Evolutionary conservation across 768 basidiomycete genomes (phyloP), one percentile per base, ranked within the genome.

Genomic region (Phlebiopsis flavidoalba): DNA sequence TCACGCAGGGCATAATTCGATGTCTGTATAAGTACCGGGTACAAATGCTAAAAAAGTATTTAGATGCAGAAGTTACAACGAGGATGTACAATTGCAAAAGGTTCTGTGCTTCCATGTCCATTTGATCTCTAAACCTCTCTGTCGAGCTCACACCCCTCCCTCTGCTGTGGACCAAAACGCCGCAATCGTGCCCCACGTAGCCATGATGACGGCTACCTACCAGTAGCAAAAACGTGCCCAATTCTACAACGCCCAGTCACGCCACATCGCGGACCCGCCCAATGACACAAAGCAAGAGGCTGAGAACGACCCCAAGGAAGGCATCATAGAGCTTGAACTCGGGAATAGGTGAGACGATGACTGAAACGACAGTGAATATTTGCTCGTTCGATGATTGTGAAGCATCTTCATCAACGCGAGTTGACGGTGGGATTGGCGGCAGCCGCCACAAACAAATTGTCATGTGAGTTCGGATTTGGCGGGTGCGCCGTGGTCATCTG

Each of bases 221-320:
- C 37, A 95, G 71, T 21, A 92, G 66, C 31, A 74, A 63, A n/a
- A 3, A 72, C 80, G 67, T 95, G 92, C 50, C 83, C 73, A 47
- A 74, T 52, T 12, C 73, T 69, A 63, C 81, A 83, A 47, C 70
- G 75, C 4, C 81, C 75, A 22, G 80, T 76, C 59, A 74, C 53
- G 77, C 79, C 15, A 88, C 75, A 69, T 90, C 5, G 88, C 89
- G 24, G 82, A 76, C 77, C 5, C 93, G 95, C 6, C 80, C 74
- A 57, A 83, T 79, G 51, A 82, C 78, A 64, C 83, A 83, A 31
- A 84, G 74, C 59, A 78, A 59, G 63, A 84, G 0, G 93, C 89
- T 37, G 88, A 86, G 71, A 93, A 93, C n/a, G 91, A 87, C 2
- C 95, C 95, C 56, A 98, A 76, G 72, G 97, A 91, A 1, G 93